Evolutionary conservation across 495 filamentous ascomycete genomes (phyloP).

Genomic region (Chaetomium fimeti): DNA sequence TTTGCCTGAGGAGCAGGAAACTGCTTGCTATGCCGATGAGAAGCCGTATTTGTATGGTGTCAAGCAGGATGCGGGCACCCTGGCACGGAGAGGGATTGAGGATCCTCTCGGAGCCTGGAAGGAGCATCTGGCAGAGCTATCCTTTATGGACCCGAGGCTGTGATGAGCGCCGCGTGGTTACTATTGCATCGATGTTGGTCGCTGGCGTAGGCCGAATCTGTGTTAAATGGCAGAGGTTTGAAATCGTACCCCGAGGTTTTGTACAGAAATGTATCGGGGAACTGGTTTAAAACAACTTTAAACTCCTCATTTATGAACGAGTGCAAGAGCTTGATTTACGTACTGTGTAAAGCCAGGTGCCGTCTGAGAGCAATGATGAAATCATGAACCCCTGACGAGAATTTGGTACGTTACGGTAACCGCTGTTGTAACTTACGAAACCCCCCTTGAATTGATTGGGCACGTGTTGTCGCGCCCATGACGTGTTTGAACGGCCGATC

Average conservation of each 20-base stretch:
- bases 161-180: conserved; percentile 30
- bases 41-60: conserved; percentile 46
- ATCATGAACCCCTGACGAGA: not conserved
- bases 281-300: too few species aligned
- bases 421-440: not conserved
- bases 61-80: conserved; percentile 3
- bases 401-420: not conserved
- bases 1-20: conserved; percentile 40
- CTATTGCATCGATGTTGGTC: not conserved
- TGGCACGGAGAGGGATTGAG: not conserved
- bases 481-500: conserved; percentile 13
- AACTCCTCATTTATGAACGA: too few species aligned
- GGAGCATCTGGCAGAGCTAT: conserved; percentile 33
- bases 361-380: too few species aligned
- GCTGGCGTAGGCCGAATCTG: not conserved
- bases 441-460: conserved; percentile 17
- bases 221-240: too few species aligned
- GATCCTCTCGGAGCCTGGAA: conserved; percentile 33
- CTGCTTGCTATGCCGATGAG: conserved; percentile 43
- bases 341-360: too few species aligned
- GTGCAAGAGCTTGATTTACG: too few species aligned
- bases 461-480: conserved; percentile 23
- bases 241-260: too few species aligned
- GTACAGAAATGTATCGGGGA: too few species aligned
- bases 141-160: conserved; percentile 46